Base-by-base conservation (phyloP, 1,139 yeast species). In the Candida sp. region DNA sequence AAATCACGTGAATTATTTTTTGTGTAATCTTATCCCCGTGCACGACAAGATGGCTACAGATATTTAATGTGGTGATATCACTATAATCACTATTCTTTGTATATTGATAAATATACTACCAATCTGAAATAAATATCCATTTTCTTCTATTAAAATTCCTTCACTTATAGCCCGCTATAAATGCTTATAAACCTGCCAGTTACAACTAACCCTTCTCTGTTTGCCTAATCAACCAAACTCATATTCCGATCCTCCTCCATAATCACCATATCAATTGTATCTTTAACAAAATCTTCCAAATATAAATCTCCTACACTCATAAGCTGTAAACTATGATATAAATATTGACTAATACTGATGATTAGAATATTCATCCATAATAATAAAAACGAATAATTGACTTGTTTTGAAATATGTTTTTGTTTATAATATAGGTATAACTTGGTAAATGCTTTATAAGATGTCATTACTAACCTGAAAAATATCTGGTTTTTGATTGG, bases 351-450 rank as follows among this genome's bases (percentile, higher is more conserved):
- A 2, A 32, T 7, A 32, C 34, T 32, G 12, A 32, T 32, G 2
- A 32, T 32, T 11, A 32, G 19, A 3, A 32, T 32, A 6, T 11
- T 32, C 19, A 32, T 32, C 34, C 34, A 32, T 12, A 32, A 12
- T 12, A 32, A 12, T 11, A 32, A n/a, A 12, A 32, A 32, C 7
- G 34, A 32, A 12, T 32, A 32, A 12, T 32, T 32, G 6, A 32
- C 34, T 12, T 32, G 34, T 6, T 32, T 32, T 2, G 19, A 32
- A 6, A 32, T 9, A 21, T 37, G 39, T 8, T 29, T 19, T 21
- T 22, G 39, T 29, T 37, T 37, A 15, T 37, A 37, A 11, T 37
- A 21, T 21, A 37, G 12, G 21, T 37, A 37, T 6, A 30, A 29
- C 21, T 29, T 19, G 4, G 39, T 37, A 21, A 37, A 27, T 29